Percentiles rank a stretch among this genome's conserved stretches.
Conservation (phyloP, 306 rosid species). For the Cicer judaicum region DNA sequence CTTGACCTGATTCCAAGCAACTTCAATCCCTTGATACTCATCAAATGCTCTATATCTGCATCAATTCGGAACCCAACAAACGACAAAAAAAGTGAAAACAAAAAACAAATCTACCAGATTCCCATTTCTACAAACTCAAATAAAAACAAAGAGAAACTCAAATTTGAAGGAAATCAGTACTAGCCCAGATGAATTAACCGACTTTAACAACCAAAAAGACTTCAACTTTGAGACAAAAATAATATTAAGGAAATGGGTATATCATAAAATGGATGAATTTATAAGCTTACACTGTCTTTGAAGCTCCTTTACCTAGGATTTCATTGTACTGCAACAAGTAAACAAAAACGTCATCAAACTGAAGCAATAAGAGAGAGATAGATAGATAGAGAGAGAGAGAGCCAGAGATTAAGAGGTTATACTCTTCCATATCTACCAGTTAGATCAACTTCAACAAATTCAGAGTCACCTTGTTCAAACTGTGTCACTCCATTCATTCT, state of each 20-base stretch:
- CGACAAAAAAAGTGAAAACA: background rate
- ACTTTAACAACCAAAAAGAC: slow-evolving; percentile 31
- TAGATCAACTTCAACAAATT: slow-evolving; percentile 96
- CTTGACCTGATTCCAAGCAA: slow-evolving; percentile 99
- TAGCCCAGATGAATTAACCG: slow-evolving; percentile 30
- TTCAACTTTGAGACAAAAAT: slow-evolving; percentile 4
- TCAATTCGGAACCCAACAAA: slow-evolving; percentile 19
- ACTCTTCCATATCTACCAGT: slow-evolving; percentile 99
- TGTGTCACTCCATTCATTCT: slow-evolving; percentile 66
- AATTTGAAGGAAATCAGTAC: slow-evolving; percentile 44
- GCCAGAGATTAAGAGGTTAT: slow-evolving; percentile 35
- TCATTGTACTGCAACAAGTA: slow-evolving; percentile 85
- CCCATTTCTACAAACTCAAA: slow-evolving; percentile 40
- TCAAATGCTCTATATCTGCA: slow-evolving; percentile 96
- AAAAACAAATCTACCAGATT: slow-evolving; percentile 32
- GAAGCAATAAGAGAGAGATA: background rate
- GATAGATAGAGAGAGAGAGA: slow-evolving; percentile 24
- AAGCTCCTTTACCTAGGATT: slow-evolving; percentile 98
- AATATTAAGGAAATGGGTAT: slow-evolving; percentile 13
- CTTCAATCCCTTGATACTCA: slow-evolving; percentile 98
- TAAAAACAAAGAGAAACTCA: slow-evolving; percentile 41
- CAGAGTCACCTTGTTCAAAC: slow-evolving; percentile 65
- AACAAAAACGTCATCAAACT: slow-evolving; percentile 44
- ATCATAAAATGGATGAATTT: background rate
- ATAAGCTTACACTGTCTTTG: slow-evolving; percentile 81